phyloP scores from a whole-genome alignment of 2,329 filamentous ascomycete genomes.

The Colletotrichum sp. region DNA sequence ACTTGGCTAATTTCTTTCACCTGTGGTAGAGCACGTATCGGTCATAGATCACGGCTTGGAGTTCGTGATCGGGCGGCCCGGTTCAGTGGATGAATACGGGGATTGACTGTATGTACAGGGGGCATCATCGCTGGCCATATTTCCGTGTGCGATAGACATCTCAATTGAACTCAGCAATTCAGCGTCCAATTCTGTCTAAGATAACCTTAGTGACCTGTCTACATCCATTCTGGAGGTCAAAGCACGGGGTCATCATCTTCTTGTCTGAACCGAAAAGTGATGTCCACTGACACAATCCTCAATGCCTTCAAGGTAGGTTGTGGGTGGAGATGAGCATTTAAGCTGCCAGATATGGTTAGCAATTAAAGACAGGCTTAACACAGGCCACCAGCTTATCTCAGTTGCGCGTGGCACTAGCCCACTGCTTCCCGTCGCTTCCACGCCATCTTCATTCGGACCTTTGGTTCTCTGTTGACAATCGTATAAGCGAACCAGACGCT shows the following conservation, averaged over 20 bases:
- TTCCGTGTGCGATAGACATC: not conserved
- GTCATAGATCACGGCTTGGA: not conserved
- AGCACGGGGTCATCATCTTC: not conserved
- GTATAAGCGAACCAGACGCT: not conserved
- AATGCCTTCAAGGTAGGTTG: not conserved
- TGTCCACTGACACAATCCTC: not conserved
- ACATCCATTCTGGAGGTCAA: not conserved
- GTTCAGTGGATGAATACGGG: not conserved
- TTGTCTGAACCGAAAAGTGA: not conserved
- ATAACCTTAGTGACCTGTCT: not conserved
- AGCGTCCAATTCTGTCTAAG: not conserved
- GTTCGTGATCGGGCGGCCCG: not conserved
- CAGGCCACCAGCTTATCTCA: conserved; percentile 10
- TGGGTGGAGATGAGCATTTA: not conserved
- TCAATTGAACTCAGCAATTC: not conserved
- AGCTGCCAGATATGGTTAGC: conserved; percentile 3
- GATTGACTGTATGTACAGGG: not conserved
- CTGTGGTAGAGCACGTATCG: not conserved
- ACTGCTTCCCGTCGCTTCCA: not conserved
- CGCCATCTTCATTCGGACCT: not conserved
- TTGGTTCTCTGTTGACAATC: not conserved
- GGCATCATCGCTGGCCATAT: not conserved
- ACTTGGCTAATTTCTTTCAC: not conserved
- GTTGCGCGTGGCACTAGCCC: not conserved
- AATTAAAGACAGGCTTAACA: not conserved